Evolutionary conservation across 441 rosid genomes (phyloP).

Genomic region (Gossypium gossypioides): DNA sequence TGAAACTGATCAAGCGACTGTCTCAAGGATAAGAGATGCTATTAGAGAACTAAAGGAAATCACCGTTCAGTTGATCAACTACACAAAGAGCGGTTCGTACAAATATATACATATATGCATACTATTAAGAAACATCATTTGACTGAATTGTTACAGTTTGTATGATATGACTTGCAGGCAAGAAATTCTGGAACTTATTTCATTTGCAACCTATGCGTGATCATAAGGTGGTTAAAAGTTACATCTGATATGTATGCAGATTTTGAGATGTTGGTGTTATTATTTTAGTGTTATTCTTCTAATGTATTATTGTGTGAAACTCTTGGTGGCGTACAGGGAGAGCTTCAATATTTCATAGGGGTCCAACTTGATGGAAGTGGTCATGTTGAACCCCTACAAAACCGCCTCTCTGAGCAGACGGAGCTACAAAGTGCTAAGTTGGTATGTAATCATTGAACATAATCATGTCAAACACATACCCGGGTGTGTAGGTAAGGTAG

Average conservation of each 20-base stretch:
- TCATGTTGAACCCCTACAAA: slow-evolving; percentile 72
- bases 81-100: slow-evolving; percentile 73
- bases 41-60: slow-evolving; percentile 73
- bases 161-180: slow-evolving; percentile 51
- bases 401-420: slow-evolving; percentile 67
- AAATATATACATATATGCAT: neutral
- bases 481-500: too few relatives aligned
- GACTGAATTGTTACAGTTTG: slow-evolving; percentile 10
- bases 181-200: slow-evolving; percentile 93
- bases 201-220: slow-evolving; percentile 98
- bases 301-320: neutral
- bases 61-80: slow-evolving; percentile 89
- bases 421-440: slow-evolving; percentile 62
- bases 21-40: slow-evolving; percentile 77
- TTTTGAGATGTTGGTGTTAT: neutral
- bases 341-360: slow-evolving; percentile 95
- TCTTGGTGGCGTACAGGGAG: slow-evolving; percentile 45
- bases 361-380: slow-evolving; percentile 97
- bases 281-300: neutral
- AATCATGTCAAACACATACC: neutral
- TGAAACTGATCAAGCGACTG: slow-evolving; percentile 83
- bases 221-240: slow-evolving; percentile 46
- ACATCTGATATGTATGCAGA: neutral
- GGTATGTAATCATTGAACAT: slow-evolving; percentile 28
- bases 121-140: neutral